Base-by-base conservation (phyloP, 139 green algal species). In the Picochlorum costavermella region DNA sequence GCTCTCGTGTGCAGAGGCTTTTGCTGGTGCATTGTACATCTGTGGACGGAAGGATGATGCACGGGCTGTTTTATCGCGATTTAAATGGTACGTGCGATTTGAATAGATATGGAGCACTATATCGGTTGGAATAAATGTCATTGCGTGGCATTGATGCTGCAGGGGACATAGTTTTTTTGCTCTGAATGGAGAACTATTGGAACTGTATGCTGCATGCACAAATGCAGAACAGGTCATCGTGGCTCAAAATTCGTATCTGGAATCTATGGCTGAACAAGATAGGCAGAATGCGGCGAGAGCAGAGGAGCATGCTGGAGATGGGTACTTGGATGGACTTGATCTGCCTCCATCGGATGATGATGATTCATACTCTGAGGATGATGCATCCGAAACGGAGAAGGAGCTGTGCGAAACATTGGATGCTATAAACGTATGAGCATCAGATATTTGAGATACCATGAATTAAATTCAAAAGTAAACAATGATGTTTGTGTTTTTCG, bases 1-100 rank as follows among this genome's bases (percentile, higher is more conserved):
- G 79, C 84, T 99, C 46, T 96, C 87, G 3, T 98, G 92, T 69
- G 93, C 91, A 4, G 93, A 98, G 80, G 93, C 89, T 3, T 75
- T 95, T 44, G 85, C 88, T 3, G 86, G 85, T 11, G 86, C 84
- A 12, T 76, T 95, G 28, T 91, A 83, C 70, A 89, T 97, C 11
- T 93, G 82, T 66, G 88, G 89, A 46, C 78, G 84, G 40, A 67
- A 74, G 60, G 78, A 78, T 3, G 81, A 83, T 11, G 80, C 83
- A 1, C 53, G 69, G 4, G 60, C 60, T 4, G 65, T 96, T 8
- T 74, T 96, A 72, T 74, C 62, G 9, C 65, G 83, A 6, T 96
- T 96, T 75, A 95, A 92, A 45, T 96, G 89, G 88, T 91, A 63
- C 23, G 81, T 61, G n/a, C 13, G 12, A 37, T 26, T 56, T 26